Conservation (phyloP, 305 asterid species). For the Vinca major region DNA sequence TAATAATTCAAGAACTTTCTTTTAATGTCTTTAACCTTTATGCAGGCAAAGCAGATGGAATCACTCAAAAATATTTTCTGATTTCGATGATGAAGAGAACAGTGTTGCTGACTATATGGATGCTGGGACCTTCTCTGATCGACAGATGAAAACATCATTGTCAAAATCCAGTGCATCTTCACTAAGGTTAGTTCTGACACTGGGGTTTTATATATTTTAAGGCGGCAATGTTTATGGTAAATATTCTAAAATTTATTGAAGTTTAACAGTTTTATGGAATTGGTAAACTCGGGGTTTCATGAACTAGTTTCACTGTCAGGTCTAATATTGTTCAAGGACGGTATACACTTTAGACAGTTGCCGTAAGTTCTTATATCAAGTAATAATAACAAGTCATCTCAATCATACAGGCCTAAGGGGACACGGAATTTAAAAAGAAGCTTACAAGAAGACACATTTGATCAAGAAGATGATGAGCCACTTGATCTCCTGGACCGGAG, state of each 20-base stretch:
- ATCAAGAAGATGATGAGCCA: conserved; percentile 76
- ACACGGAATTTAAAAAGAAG: conserved; percentile 48
- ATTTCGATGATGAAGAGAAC: conserved; percentile 53
- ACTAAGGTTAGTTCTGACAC: conserved; percentile 40
- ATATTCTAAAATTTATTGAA: not conserved
- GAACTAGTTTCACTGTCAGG: not conserved
- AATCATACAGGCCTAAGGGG: conserved; percentile 51
- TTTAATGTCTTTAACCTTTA: conserved; percentile 14
- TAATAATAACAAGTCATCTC: conserved; percentile 7
- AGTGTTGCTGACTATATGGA: conserved; percentile 44
- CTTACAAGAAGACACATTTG: conserved; percentile 75
- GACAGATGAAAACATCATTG: conserved; percentile 38
- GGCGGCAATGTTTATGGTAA: not conserved
- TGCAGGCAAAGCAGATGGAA: conserved; percentile 86
- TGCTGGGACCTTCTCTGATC: conserved; percentile 31
- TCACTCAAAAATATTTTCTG: conserved; percentile 82
- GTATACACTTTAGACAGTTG: not conserved
- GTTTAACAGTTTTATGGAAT: not conserved
- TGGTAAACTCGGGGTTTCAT: not conserved
- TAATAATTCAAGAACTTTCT: not conserved
- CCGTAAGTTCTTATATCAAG: not conserved
- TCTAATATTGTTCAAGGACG: no score
- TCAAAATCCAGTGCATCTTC: conserved; percentile 44
- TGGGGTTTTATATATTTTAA: not conserved
- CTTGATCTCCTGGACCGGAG: conserved; percentile 77